Percentiles rank a stretch among this genome's conserved stretches.
These are phyloP conservation scores for Shiraia bambusicola DNA, from an alignment of 2,329 filamentous ascomycete genomes.

Conservation along the genomic window DNA sequence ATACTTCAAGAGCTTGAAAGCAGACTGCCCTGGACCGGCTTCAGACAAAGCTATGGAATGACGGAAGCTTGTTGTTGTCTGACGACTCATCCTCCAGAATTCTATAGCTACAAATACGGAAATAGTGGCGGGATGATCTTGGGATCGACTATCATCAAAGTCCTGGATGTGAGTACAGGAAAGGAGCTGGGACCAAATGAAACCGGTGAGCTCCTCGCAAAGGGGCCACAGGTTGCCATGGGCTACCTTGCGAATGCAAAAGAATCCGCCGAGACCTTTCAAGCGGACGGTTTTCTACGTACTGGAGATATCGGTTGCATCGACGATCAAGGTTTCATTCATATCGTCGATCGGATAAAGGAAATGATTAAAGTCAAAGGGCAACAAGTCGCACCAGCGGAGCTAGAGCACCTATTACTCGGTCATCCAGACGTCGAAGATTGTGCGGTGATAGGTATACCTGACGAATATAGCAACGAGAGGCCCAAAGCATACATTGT, in stretches of 20 bases:
- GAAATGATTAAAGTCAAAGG: slow-evolving; percentile 70
- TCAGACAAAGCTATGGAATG: slow-evolving; percentile 70
- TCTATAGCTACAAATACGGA: slow-evolving; percentile 60
- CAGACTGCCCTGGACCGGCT: slow-evolving; percentile 61
- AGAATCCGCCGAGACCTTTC: slow-evolving; percentile 49
- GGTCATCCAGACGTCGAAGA: slow-evolving; percentile 60
- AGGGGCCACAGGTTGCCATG: slow-evolving; percentile 54
- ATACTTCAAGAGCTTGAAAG: slow-evolving; percentile 58
- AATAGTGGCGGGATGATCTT: slow-evolving; percentile 59
- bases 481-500: slow-evolving; percentile 49
- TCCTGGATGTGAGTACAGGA: slow-evolving; percentile 59
- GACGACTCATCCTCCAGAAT: slow-evolving; percentile 59
- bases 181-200: slow-evolving; percentile 55
- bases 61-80: slow-evolving; percentile 66
- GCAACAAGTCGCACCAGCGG: slow-evolving; percentile 62
- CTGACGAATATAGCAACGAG: slow-evolving; percentile 55
- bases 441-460: slow-evolving; percentile 56
- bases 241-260: slow-evolving; percentile 50
- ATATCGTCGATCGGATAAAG: slow-evolving; percentile 63
- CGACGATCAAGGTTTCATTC: slow-evolving; percentile 57
- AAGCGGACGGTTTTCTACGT: slow-evolving; percentile 54
- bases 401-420: slow-evolving; percentile 63
- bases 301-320: slow-evolving; percentile 61
- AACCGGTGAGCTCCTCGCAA: slow-evolving; percentile 53
- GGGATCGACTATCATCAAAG: slow-evolving; percentile 61